phyloP scores from a whole-genome alignment of 352 stramenopile species.

The Aphanomyces cochlioides region DNA sequence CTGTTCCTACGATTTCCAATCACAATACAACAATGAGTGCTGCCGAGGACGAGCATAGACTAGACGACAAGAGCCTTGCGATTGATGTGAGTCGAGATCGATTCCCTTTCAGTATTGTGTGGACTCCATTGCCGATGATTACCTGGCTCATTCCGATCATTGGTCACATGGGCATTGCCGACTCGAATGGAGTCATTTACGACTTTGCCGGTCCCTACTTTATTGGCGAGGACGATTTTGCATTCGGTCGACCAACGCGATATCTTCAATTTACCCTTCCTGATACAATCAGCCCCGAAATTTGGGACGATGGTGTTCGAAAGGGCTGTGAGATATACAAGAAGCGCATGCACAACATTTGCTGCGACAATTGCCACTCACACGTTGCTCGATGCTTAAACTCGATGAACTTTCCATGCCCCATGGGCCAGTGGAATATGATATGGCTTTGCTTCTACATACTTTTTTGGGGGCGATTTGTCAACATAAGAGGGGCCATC shows the following conservation, averaged over 20 bases:
- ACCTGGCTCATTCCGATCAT: constrained; percentile 95
- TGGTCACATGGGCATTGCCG: constrained; percentile 92
- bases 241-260: constrained; percentile 83
- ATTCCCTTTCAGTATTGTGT: constrained; percentile 92
- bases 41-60: too few relatives aligned
- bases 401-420: constrained; percentile 23
- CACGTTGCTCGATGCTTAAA: constrained; percentile 73
- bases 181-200: constrained; percentile 88
- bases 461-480: constrained; percentile 20
- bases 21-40: too few relatives aligned
- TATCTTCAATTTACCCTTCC: constrained; percentile 81
- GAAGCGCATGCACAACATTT: constrained; percentile 94
- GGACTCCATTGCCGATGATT: constrained; percentile 86
- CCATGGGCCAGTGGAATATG: constrained; percentile 24
- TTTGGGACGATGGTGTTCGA: constrained; percentile 88
- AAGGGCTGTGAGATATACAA: constrained; percentile 90
- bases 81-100: constrained; percentile 33
- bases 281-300: constrained; percentile 39
- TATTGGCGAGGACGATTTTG: constrained; percentile 84
- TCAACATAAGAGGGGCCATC: constrained; percentile 18
- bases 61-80: too few relatives aligned
- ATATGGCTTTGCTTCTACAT: constrained; percentile 25
- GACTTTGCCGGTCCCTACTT: constrained; percentile 96
- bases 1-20: too few relatives aligned
- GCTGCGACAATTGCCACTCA: constrained; percentile 96